Conservation (phyloP, 228 moss, liverwort and hornwort genomes). For the Sphagnum fallax region DNA sequence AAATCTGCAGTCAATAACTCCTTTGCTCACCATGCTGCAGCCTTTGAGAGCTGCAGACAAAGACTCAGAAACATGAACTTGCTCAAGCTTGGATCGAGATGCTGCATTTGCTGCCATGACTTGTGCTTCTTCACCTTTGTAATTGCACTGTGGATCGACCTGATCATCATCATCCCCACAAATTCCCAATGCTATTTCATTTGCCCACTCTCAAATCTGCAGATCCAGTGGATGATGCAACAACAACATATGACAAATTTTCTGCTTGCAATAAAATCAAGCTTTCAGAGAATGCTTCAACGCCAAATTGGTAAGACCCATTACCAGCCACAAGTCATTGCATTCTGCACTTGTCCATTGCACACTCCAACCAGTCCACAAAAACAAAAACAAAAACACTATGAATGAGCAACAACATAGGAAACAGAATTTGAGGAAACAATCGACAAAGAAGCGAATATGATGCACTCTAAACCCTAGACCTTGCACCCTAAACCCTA, state of each 20-base stretch:
- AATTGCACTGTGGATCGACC: constrained; percentile 49
- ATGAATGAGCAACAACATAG: too few species aligned
- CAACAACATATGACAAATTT: background rate
- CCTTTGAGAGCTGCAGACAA: constrained; percentile 33
- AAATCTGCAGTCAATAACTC: too few species aligned
- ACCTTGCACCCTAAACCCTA: too few species aligned
- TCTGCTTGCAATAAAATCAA: background rate
- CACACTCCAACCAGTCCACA: too few species aligned
- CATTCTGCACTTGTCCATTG: constrained; percentile 21
- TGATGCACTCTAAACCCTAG: too few species aligned
- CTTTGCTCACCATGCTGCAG: constrained; percentile 32
- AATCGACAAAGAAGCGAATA: too few species aligned
- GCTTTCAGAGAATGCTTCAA: too few species aligned
- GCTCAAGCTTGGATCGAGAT: constrained; percentile 31
- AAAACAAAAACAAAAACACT: too few species aligned
- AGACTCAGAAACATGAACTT: constrained; percentile 19
- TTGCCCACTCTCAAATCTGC: too few species aligned
- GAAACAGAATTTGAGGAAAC: too few species aligned
- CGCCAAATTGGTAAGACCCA: background rate
- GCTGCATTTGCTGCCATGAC: constrained; percentile 49
- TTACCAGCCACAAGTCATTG: constrained; percentile 53
- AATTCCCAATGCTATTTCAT: too few species aligned
- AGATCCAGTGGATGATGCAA: background rate
- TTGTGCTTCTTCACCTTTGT: constrained; percentile 41
- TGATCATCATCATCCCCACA: background rate